Percentiles rank a stretch among this genome's conserved stretches.
Evolutionary conservation across 2,329 filamentous ascomycete genomes (phyloP).

Genomic region (Chaetomiaceae sp.): DNA sequence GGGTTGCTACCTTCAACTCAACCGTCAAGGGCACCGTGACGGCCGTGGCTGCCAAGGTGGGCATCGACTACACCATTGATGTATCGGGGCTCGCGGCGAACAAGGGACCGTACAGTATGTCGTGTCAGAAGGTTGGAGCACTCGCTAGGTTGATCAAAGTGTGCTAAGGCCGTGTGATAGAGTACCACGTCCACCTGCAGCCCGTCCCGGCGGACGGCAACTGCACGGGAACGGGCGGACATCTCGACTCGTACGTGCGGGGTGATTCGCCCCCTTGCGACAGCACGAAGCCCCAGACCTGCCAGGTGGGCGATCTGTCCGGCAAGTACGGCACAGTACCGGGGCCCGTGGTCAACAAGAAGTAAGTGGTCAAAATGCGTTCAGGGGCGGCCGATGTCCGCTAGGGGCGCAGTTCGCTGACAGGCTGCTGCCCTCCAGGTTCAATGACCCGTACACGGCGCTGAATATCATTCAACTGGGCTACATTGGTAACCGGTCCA

Average conservation of each 20-base stretch:
- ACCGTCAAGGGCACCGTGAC: constrained; percentile 21
- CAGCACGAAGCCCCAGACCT: constrained; percentile 40
- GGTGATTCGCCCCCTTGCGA: constrained; percentile 46
- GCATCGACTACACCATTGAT: constrained; percentile 24
- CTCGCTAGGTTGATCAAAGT: background rate
- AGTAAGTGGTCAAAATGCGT: no score
- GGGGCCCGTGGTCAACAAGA: constrained; percentile 21
- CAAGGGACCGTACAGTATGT: constrained; percentile 22
- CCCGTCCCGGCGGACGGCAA: constrained; percentile 47
- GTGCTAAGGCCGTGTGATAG: constrained; percentile 25
- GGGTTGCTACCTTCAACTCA: constrained; percentile 22
- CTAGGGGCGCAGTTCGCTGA: no score
- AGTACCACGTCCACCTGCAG: constrained; percentile 52
- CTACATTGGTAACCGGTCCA: constrained; percentile 42
- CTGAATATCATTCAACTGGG: constrained; percentile 32
- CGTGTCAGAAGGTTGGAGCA: no score
- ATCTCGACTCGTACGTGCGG: constrained; percentile 51
- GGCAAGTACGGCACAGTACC: constrained; percentile 51
- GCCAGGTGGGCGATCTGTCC: constrained; percentile 54
- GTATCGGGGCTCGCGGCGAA: constrained; percentile 20
- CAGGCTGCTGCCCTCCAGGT: constrained; percentile 21
- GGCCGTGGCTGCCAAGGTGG: constrained; percentile 17
- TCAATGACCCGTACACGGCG: constrained; percentile 38
- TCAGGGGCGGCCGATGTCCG: no score
- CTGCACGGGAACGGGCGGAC: constrained; percentile 47